Conservation (phyloP, 2,329 filamentous ascomycete genomes). For the Penicillium vulpinum region DNA sequence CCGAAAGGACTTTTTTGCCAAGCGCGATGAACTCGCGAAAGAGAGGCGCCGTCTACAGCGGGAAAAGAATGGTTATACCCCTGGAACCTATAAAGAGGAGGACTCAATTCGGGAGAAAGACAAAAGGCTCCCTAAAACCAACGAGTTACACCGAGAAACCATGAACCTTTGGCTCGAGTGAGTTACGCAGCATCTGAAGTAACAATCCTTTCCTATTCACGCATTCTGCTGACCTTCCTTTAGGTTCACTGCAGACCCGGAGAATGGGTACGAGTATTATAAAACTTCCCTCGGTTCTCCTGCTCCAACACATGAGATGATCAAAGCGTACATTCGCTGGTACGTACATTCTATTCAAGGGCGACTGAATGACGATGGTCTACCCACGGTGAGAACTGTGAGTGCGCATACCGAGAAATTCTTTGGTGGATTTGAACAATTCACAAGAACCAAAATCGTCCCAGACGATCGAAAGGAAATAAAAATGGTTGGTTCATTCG, state of each 20-base stretch:
- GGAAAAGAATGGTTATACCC: slow-evolving; percentile 5
- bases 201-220: background rate
- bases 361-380: no score
- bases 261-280: background rate
- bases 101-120: slow-evolving; percentile 8
- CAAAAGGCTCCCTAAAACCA: slow-evolving; percentile 1
- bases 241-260: background rate
- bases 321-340: background rate
- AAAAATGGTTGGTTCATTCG: no score
- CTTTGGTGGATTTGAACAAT: slow-evolving; percentile 1
- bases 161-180: slow-evolving; percentile 5
- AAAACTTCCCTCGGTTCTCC: background rate
- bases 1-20: background rate
- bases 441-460: background rate
- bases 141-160: background rate
- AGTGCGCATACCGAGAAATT: no score
- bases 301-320: background rate
- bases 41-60: slow-evolving; percentile 2
- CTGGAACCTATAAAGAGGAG: background rate
- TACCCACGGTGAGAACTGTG: no score
- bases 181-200: background rate
- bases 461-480: no score
- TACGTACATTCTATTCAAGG: background rate
- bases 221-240: background rate
- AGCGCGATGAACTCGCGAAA: slow-evolving; percentile 1